phyloP scores from a whole-genome alignment of 805 yeast genomes.

The Cyberlindnera lachancei region DNA sequence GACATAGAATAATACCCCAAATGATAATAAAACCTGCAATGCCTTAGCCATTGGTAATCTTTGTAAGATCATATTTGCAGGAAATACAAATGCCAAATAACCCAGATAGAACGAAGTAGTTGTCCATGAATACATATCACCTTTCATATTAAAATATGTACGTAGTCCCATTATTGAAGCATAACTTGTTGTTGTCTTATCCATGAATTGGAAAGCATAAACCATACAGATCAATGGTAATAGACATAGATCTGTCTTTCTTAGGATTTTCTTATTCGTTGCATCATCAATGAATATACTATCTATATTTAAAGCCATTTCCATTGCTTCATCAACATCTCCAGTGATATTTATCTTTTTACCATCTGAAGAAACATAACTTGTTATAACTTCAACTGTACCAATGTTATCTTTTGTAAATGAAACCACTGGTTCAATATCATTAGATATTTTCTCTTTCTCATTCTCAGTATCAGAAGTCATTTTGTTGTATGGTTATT shows the following conservation, averaged over 20 bases:
- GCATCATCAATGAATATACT: slow-evolving; percentile 24
- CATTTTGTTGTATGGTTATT: too few relatives aligned
- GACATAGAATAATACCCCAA: slow-evolving; percentile 55
- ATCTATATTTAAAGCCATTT: slow-evolving; percentile 27
- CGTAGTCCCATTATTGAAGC: slow-evolving; percentile 48
- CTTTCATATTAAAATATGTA: slow-evolving; percentile 37
- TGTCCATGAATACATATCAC: slow-evolving; percentile 42
- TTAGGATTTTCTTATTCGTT: slow-evolving; percentile 28
- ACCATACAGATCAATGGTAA: slow-evolving; percentile 43
- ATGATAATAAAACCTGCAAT: slow-evolving; percentile 38
- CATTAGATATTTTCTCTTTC: neutral
- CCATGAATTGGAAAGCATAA: slow-evolving; percentile 52
- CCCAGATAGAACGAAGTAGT: slow-evolving; percentile 62
- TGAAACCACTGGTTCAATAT: neutral
- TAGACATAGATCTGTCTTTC: slow-evolving; percentile 45
- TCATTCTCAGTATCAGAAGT: too few relatives aligned
- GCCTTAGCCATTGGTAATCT: slow-evolving; percentile 49
- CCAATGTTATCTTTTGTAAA: neutral
- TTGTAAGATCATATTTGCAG: slow-evolving; percentile 41
- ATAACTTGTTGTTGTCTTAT: slow-evolving; percentile 40
- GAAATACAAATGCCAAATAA: slow-evolving; percentile 49
- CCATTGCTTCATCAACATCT: slow-evolving; percentile 39
- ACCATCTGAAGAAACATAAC: neutral
- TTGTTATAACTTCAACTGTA: neutral
- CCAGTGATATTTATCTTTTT: neutral